These are phyloP conservation scores for Schoenoplectus tabernaemontani DNA, from an alignment of 202 grass and related monocot species.

Conservation along the genomic window DNA sequence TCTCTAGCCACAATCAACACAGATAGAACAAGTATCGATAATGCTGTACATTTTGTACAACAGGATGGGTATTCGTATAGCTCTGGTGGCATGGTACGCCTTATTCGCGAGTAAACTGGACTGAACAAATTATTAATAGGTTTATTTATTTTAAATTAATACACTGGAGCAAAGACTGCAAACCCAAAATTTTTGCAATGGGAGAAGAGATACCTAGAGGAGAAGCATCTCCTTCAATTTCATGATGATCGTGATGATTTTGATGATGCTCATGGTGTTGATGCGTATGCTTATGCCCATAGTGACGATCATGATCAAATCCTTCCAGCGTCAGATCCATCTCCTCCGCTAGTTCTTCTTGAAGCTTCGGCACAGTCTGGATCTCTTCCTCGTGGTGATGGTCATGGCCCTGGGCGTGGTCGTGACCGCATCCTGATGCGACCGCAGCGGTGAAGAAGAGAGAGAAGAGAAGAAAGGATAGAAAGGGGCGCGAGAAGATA, in stretches of 20 bases:
- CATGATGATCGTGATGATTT: constrained; percentile 25
- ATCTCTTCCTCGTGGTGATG: constrained; percentile 31
- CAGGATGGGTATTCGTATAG: not conserved
- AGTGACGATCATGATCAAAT: constrained; percentile 21
- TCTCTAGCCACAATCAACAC: not conserved
- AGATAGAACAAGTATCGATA: not conserved
- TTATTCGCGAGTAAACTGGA: not conserved
- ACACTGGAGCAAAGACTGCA: not conserved
- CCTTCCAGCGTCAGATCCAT: constrained; percentile 77
- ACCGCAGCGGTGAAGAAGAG: constrained; percentile 34
- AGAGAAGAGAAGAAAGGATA: constrained; percentile 23
- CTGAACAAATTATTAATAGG: not conserved
- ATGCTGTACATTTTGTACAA: not conserved
- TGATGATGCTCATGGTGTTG: constrained; percentile 17
- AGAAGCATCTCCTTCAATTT: constrained; percentile 30
- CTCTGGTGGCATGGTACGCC: not conserved
- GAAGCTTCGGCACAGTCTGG: constrained; percentile 39
- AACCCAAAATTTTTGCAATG: not conserved
- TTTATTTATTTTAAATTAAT: not conserved
- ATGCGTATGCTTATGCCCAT: constrained; percentile 11
- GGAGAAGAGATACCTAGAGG: constrained; percentile 38
- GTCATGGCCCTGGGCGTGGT: constrained; percentile 19
- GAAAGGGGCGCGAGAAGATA: constrained; percentile 1
- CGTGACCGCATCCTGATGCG: constrained; percentile 25
- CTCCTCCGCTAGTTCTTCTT: constrained; percentile 89